Evolutionary conservation across 2,329 filamentous ascomycete genomes (phyloP).

Genomic region (Aphanoascus verrucosus): DNA sequence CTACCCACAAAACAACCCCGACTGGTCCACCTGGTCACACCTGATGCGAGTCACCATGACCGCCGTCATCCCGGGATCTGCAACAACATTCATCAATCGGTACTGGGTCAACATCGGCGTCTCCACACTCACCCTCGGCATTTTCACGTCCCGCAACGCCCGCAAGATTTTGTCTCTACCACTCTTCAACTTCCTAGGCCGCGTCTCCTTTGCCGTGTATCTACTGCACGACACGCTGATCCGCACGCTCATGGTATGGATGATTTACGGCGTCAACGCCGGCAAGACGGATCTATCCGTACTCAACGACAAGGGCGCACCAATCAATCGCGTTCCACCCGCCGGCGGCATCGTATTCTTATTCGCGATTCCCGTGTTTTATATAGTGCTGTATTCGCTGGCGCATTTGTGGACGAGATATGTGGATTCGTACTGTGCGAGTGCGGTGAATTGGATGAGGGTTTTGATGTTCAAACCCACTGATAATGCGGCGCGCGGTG

Average conservation of each 20-base stretch:
- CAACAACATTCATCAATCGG: slow-evolving; percentile 16
- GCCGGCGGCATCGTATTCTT: slow-evolving; percentile 3
- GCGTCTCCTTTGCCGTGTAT: slow-evolving; percentile 22
- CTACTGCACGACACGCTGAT: slow-evolving; percentile 21
- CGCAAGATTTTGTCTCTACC: slow-evolving; percentile 16
- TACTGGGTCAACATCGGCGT: slow-evolving; percentile 20
- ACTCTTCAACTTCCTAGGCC: slow-evolving; percentile 21
- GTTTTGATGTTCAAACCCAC: slow-evolving; percentile 12
- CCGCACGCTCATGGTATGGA: slow-evolving; percentile 19
- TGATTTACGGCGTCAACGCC: slow-evolving; percentile 17
- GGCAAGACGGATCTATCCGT: neutral
- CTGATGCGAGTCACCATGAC: slow-evolving; percentile 14
- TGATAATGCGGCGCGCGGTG: slow-evolving; percentile 3
- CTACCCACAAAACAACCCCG: slow-evolving; percentile 20
- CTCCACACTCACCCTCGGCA: slow-evolving; percentile 17
- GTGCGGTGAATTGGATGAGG: slow-evolving; percentile 10
- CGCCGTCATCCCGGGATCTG: slow-evolving; percentile 15
- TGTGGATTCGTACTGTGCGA: slow-evolving; percentile 14
- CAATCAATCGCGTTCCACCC: neutral
- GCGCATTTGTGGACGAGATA: slow-evolving; percentile 14
- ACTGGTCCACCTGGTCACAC: slow-evolving; percentile 20
- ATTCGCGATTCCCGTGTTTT: slow-evolving; percentile 14
- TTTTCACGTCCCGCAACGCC: slow-evolving; percentile 19
- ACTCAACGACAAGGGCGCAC: slow-evolving; percentile 11
- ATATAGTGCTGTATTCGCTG: slow-evolving; percentile 12